Evolutionary conservation across 768 basidiomycete species (phyloP), one percentile per base, ranked within the genome.

Genomic region (Rhodocollybia butyracea): DNA sequence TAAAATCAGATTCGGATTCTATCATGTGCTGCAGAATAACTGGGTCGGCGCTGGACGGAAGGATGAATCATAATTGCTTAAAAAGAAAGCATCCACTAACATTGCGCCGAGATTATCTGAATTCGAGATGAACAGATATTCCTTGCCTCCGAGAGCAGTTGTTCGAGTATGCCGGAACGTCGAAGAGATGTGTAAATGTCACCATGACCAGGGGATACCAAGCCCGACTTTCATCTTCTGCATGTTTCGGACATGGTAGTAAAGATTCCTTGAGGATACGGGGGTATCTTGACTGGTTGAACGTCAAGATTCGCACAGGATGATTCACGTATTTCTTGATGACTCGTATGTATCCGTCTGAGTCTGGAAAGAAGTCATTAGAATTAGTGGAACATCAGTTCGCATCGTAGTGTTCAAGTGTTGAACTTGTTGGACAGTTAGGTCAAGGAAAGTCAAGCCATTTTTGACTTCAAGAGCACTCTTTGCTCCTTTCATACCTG

Each of bases 161-260:
- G 86, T 66, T 96, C 92, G 60, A 98, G 80, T 47, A 94, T 85
- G 58, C 95, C 94, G 19, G 89, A 92, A 73, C 94, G 94, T 64
- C 83, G 73, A 60, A 97, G 79, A 29, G 94, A 92, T 63, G 94
- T 92, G 76, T 94, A 98, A 64, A 98, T 74, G 71, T 98, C 94
- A 67, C 95, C 94, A 76, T 98, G 95, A 61, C 95, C 94, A 48
- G 95, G 92, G 95, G 94, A 79, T 96, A 98, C 94, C 95, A 98
- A 72, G 84, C 75, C 10, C 36, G 31, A 81, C 94, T 93, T 78
- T 95, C 89, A 63, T 88, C 88, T 54, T 81, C 80, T 34, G 85
- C 86, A 45, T 80, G 78, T 64, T 84, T 83, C 17, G 94, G 91
- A 68, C 82, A 87, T 21, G 94, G 93, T 11, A 94, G 81, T 59